These are phyloP conservation scores for Trifolium repens DNA, from an alignment of 306 rosid genomes.

Conservation along the genomic window DNA sequence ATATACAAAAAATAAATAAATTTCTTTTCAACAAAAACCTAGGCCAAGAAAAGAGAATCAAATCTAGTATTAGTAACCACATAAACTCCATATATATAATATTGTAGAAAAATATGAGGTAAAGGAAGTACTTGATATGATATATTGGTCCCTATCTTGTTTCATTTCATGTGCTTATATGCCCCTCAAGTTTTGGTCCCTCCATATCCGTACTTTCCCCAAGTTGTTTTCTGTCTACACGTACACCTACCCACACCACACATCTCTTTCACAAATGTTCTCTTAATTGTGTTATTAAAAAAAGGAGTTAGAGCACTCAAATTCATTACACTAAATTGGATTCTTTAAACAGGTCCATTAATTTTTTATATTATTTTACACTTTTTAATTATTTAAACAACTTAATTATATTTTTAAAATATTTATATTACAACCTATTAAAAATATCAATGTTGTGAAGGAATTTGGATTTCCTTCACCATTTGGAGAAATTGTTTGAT, in stretches of 20 bases:
- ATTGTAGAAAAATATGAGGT: constrained; percentile 39
- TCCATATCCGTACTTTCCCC: constrained; percentile 41
- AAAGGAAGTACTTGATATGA: constrained; percentile 18
- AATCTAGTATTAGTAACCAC: constrained; percentile 42
- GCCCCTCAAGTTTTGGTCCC: constrained; percentile 49
- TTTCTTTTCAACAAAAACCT: constrained; percentile 6
- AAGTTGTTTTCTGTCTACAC: constrained; percentile 50
- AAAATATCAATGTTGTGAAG: too few relatives aligned
- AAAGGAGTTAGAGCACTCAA: too few relatives aligned
- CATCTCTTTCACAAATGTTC: not conserved
- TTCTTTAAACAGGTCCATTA: too few relatives aligned
- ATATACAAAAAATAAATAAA: not conserved
- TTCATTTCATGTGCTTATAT: constrained; percentile 44
- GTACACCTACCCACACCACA: constrained; percentile 22
- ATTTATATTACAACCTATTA: too few relatives aligned
- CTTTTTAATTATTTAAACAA: too few relatives aligned
- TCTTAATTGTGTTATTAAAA: too few relatives aligned
- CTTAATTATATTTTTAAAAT: too few relatives aligned
- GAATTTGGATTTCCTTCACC: too few relatives aligned
- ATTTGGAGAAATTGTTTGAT: too few relatives aligned
- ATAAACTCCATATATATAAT: constrained; percentile 30
- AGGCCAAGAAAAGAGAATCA: constrained; percentile 46
- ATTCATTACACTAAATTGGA: too few relatives aligned
- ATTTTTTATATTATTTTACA: too few relatives aligned
- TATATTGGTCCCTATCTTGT: constrained; percentile 55